Evolutionary conservation across 768 basidiomycete genomes (phyloP).

Genomic region (Suillus alpinus): DNA sequence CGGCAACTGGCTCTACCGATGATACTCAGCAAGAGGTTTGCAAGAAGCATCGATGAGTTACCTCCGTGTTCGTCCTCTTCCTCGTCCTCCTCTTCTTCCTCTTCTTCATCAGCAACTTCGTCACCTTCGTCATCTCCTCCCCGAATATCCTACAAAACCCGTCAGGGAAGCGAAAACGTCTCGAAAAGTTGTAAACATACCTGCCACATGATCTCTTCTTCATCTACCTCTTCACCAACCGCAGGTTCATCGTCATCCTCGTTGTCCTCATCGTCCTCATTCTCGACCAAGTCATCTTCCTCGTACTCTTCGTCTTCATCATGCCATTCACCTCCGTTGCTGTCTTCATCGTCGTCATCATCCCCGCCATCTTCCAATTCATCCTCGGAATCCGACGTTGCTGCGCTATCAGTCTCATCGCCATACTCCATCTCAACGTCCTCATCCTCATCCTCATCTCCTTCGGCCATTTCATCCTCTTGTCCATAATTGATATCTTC

Average conservation of each 20-base stretch:
- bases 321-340: conserved; percentile 55
- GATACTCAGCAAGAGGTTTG: conserved; percentile 6
- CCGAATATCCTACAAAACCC: conserved; percentile 47
- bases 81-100: conserved; percentile 59
- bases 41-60: conserved; percentile 5
- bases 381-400: conserved; percentile 74
- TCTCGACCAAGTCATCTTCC: conserved; percentile 61
- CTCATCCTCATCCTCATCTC: conserved; percentile 76
- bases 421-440: conserved; percentile 89
- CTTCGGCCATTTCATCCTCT: conserved; percentile 80
- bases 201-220: conserved; percentile 59
- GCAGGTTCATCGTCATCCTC: conserved; percentile 50
- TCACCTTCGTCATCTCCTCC: conserved; percentile 38
- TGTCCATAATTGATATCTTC: conserved; percentile 66
- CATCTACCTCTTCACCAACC: conserved; percentile 46
- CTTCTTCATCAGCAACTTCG: conserved; percentile 44
- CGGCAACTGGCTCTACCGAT: conserved; percentile 47
- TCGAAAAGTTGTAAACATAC: conserved; percentile 28
- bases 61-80: conserved; percentile 46
- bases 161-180: not conserved
- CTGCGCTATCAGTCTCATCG: conserved; percentile 80
- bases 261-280: conserved; percentile 54
- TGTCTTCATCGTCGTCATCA: conserved; percentile 53
- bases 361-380: conserved; percentile 64
- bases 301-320: conserved; percentile 53